Base-by-base conservation (phyloP, 495 filamentous ascomycete species). In the Podospora pseudoanserina region DNA sequence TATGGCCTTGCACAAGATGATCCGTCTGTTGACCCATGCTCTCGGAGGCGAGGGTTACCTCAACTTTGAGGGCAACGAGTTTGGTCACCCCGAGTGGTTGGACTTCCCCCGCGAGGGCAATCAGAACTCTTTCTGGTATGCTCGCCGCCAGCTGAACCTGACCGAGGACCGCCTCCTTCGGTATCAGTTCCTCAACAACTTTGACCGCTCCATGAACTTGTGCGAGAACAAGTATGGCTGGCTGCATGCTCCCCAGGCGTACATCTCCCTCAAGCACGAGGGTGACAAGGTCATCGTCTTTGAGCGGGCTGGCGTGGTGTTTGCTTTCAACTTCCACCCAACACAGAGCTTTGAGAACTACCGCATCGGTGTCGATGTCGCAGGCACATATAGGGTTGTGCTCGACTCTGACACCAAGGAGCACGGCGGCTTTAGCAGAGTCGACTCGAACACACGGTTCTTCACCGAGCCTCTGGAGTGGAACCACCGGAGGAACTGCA, bases 41-140 rank as follows among this genome's bases (percentile, higher is more conserved):
- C 87, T 99, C n/a, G 95, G 96, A 63, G 95, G 95, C 69, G 95
- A 99, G 79, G 95, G 94, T 54, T 99, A 96, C 74, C 92, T 98
- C 64, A 98, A 97, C 81, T 99, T 99, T 74, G 93, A 97, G 79
- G 95, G 94, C 68, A 99, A 99, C 79, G 95, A 99, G 78, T 99
- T 99, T 78, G 95, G 95, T 1, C 95, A 99, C 78, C 95, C 95
- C 0, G 95, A 99, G 82, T 99, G 95, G 95, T 92, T 99, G 65
- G 95, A 99, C 78, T 99, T 99, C 80, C 95, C 95, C 13, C 90
- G 95, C 34, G 93, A 86, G 68, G 95, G 96, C 60, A 99, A 99
- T 84, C 80, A 90, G 74, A 97, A 98, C 79, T 94, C 90, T 69
- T 99, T 92, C 87, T 95, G 93, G 89, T 99, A 98, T 78, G 95